Percentiles rank a stretch among this genome's conserved stretches.
These are phyloP conservation scores for Aspergillus nidulans DNA, from an alignment of 495 filamentous ascomycete species.

Conservation along the genomic window DNA sequence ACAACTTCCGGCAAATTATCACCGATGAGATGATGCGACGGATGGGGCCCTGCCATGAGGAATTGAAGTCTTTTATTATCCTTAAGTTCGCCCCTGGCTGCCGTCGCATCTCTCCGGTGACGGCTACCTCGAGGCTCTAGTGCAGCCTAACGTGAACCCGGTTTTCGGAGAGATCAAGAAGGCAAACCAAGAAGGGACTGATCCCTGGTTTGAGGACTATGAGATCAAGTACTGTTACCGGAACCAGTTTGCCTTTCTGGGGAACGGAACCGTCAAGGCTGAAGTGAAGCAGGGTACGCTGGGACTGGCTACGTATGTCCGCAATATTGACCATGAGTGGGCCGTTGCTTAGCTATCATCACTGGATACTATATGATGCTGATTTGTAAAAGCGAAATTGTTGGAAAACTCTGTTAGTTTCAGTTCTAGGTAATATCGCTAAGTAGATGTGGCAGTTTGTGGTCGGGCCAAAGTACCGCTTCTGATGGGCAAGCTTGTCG, in stretches of 20 bases:
- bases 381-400: no score
- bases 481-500: neutral
- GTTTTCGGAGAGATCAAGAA: neutral
- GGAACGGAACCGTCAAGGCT: neutral
- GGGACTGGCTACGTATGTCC: neutral
- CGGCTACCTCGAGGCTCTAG: neutral
- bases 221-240: neutral
- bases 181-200: neutral
- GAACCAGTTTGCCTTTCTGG: neutral
- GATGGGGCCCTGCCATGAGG: neutral
- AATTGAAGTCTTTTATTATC: neutral
- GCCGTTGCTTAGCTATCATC: neutral
- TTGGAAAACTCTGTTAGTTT: no score
- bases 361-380: no score
- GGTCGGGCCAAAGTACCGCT: neutral
- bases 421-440: no score
- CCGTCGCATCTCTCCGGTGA: neutral
- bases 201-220: neutral
- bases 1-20: neutral
- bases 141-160: neutral
- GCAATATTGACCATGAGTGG: neutral
- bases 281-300: neutral
- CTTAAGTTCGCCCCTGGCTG: neutral
- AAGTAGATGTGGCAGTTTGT: neutral
- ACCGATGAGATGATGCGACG: neutral